These are phyloP conservation scores for Hymenoscyphus albidus DNA, from an alignment of 2,329 filamentous ascomycete species.

Conservation along the genomic window DNA sequence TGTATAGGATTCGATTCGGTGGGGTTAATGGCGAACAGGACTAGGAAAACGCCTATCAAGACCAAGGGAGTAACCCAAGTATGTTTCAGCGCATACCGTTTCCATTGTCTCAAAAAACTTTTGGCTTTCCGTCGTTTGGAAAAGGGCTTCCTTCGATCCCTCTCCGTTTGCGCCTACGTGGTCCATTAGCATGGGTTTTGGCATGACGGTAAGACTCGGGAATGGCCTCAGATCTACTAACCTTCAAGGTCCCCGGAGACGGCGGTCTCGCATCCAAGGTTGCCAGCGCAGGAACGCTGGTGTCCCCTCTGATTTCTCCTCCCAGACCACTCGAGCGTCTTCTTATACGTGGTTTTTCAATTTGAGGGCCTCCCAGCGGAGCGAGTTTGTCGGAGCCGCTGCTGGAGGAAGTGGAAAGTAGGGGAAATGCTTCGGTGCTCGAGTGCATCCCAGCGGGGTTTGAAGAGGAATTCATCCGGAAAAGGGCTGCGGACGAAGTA, in stretches of 20 bases:
- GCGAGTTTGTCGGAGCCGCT: conserved; percentile 24
- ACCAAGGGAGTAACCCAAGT: conserved; percentile 65
- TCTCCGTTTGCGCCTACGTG: conserved; percentile 30
- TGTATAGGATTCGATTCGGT: conserved; percentile 73
- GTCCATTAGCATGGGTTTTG: conserved; percentile 9
- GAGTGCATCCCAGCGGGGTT: conserved; percentile 10
- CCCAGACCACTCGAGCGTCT: conserved; percentile 47
- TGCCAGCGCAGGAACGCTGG: conserved; percentile 46
- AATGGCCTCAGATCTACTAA: conserved; percentile 14
- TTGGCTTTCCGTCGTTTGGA: conserved; percentile 35
- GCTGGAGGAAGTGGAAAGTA: conserved; percentile 19
- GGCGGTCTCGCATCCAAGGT: conserved; percentile 38
- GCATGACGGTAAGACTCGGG: conserved; percentile 8
- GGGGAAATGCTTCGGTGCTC: conserved; percentile 30
- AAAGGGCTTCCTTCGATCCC: conserved; percentile 33
- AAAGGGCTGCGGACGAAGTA: neutral
- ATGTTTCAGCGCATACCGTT: conserved; percentile 47
- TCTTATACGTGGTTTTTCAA: conserved; percentile 34
- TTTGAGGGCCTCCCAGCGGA: conserved; percentile 20
- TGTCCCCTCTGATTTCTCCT: conserved; percentile 50
- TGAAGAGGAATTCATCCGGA: conserved; percentile 2
- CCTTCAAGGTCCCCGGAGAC: conserved; percentile 28
- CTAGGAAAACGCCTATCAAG: conserved; percentile 59
- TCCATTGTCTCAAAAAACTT: conserved; percentile 45
- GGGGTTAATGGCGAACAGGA: conserved; percentile 71